Base-by-base conservation (phyloP, 1,139 yeast genomes). In the Yamadazyma atmosphaerica region DNA sequence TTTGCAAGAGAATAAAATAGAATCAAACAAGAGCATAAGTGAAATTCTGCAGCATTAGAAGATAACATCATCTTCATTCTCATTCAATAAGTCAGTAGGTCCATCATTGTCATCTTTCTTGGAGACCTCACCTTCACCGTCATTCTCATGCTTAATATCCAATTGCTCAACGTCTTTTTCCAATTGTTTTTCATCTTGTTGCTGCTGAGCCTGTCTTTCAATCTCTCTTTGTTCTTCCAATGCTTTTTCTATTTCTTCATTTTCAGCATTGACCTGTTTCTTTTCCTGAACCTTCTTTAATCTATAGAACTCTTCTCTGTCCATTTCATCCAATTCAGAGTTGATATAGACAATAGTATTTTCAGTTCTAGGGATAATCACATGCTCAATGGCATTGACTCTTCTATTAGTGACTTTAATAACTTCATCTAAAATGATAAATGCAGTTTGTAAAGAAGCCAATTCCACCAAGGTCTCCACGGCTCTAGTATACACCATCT, bases 341-440 rank as follows among this genome's bases (percentile, higher is more conserved):
- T 89, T 89, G 70, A 92, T 92, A 64, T 92, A 72, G 44, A 86
- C 78, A 55, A 92, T 92, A 25, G 98, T 92, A 64, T 92, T 92
- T 64, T 92, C 97, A 2, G 98, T 90, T 65, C 98, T 80, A 46
- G 98, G 98, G 44, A 92, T 92, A 55, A 92, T 90, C 37, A 92
- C 98, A 61, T 92, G 98, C 69, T 92, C 98, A 67, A 92, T 92
- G 50, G 98, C 98, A 64, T 92, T 92, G 54, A 92, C 98, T 76
- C 98, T 86, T 69, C 98, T 81, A 65, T 92, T 92, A 41, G 98
- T 92, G 39, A 92, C 96, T 66, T 92, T 92, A 62, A 92, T 92
- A 42, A 92, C 98, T 61, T 92, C 98, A 65, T 92, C 98, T 60
- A 92, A 77, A 51, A 92, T 90, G 45, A 92, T 88, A 61, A 92